Percentiles rank a stretch among this genome's conserved stretches.
phyloP scores from a whole-genome alignment of 805 yeast genomes.

The Debaryomyces maramus region DNA sequence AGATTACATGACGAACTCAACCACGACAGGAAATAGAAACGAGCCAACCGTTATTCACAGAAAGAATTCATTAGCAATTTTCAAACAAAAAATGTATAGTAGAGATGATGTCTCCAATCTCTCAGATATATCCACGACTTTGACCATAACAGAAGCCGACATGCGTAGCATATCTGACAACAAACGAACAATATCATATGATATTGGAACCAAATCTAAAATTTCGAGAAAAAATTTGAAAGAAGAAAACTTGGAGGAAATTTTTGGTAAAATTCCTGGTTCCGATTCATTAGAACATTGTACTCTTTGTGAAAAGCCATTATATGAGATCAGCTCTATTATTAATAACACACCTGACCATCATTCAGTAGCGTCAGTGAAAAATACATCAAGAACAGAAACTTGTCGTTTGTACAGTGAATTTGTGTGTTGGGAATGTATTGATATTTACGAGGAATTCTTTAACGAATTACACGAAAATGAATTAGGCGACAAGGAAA shows the following conservation, averaged over 20 bases:
- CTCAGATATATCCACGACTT: conserved; percentile 6
- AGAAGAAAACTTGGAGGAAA: conserved; percentile 32
- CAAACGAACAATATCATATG: neutral
- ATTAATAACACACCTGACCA: conserved; percentile 20
- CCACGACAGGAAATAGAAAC: conserved; percentile 15
- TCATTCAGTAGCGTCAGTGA: neutral
- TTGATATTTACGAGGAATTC: conserved; percentile 54
- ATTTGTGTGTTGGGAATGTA: conserved; percentile 63
- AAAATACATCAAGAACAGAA: neutral
- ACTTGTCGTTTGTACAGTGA: conserved; percentile 38
- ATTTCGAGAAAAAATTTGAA: neutral
- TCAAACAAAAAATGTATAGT: conserved; percentile 25
- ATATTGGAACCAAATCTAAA: conserved; percentile 2
- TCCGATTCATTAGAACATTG: conserved; percentile 49
- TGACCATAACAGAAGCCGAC: neutral
- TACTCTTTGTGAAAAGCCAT: conserved; percentile 67
- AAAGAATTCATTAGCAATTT: conserved; percentile 38
- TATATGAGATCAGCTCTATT: conserved; percentile 58
- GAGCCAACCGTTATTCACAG: conserved; percentile 18
- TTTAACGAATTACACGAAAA: conserved; percentile 36
- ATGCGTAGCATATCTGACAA: neutral
- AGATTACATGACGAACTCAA: conserved; percentile 47
- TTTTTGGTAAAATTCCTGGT: conserved; percentile 41
- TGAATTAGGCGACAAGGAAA: conserved; percentile 1
- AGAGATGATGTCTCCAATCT: neutral